Percentiles rank a stretch among this genome's conserved stretches.
Evolutionary conservation across 2,329 filamentous ascomycete species (phyloP).

Genomic region (Scytalidium lignicola): DNA sequence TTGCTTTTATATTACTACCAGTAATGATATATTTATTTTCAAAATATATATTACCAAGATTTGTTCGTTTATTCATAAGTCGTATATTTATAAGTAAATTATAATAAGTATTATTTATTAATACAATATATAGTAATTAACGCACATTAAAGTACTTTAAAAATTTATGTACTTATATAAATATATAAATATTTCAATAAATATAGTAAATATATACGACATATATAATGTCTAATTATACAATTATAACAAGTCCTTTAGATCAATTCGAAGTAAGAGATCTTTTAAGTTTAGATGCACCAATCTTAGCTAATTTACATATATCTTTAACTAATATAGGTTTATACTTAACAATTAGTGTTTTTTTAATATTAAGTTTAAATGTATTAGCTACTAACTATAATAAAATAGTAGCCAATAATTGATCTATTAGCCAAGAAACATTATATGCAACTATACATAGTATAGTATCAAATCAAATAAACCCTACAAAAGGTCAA

Average conservation of each 20-base stretch:
- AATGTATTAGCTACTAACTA: constrained; percentile 31
- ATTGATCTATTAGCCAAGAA: constrained; percentile 32
- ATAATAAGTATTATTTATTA: constrained; percentile 17
- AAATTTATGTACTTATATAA: constrained; percentile 8
- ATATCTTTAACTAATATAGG: constrained; percentile 34
- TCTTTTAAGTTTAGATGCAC: constrained; percentile 32
- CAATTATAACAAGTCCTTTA: constrained; percentile 24
- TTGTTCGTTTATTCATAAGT: constrained; percentile 19
- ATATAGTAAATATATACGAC: constrained; percentile 11
- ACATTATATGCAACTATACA: constrained; percentile 30
- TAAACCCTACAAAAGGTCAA: constrained; percentile 27
- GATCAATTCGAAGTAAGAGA: constrained; percentile 34
- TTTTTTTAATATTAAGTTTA: constrained; percentile 28
- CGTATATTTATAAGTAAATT: constrained; percentile 20
- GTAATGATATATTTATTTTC: constrained; percentile 22
- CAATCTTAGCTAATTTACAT: constrained; percentile 32
- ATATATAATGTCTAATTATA: constrained; percentile 6
- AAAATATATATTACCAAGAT: constrained; percentile 23
- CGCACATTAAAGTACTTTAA: constrained; percentile 15
- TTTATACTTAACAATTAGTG: constrained; percentile 31
- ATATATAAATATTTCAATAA: constrained; percentile 15
- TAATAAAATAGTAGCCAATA: constrained; percentile 31
- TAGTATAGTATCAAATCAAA: constrained; percentile 31
- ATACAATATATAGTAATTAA: constrained; percentile 18
- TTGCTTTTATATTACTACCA: constrained; percentile 20